Percentiles rank a stretch among this genome's conserved stretches.
These are phyloP conservation scores for Austroboletus niveus DNA, from an alignment of 1,284 basidiomycete genomes.

Conservation along the genomic window DNA sequence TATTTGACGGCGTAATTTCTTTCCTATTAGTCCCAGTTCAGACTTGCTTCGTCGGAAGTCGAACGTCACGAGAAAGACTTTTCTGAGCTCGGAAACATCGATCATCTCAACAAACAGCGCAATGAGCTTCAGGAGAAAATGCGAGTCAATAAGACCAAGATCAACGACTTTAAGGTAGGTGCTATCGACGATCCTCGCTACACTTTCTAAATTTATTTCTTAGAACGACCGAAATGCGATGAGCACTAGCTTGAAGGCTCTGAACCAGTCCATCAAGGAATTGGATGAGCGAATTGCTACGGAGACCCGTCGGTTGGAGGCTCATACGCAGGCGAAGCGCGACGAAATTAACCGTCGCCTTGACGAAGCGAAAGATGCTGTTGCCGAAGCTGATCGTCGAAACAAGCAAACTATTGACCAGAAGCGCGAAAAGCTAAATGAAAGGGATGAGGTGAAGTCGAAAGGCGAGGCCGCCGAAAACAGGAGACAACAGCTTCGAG, in stretches of 20 bases:
- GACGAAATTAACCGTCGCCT: constrained; percentile 54
- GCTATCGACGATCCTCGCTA: background rate
- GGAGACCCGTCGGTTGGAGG: constrained; percentile 55
- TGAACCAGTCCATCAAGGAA: constrained; percentile 47
- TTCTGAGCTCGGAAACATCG: constrained; percentile 49
- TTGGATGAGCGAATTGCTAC: constrained; percentile 52
- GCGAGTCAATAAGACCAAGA: constrained; percentile 43
- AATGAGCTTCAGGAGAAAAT: constrained; percentile 45
- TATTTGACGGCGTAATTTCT: background rate
- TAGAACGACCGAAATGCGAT: constrained; percentile 51
- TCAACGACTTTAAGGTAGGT: constrained; percentile 48
- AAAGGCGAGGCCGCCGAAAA: constrained; percentile 37
- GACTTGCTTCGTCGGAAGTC: constrained; percentile 47
- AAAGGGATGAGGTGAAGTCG: constrained; percentile 32
- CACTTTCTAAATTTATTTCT: constrained; percentile 1
- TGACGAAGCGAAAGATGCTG: constrained; percentile 39
- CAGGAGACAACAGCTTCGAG: constrained; percentile 33
- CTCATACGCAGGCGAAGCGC: constrained; percentile 58
- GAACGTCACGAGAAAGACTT: constrained; percentile 47
- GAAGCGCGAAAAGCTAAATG: constrained; percentile 31
- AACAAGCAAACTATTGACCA: constrained; percentile 34
- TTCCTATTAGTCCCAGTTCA: constrained; percentile 37
- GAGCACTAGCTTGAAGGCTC: constrained; percentile 38
- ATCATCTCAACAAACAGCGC: constrained; percentile 48
- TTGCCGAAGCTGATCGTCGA: constrained; percentile 37